Percentiles rank a stretch among this genome's conserved stretches.
Evolutionary conservation across 78 protist species (phyloP).

Genomic region (Chrysochromulina tobinii): DNA sequence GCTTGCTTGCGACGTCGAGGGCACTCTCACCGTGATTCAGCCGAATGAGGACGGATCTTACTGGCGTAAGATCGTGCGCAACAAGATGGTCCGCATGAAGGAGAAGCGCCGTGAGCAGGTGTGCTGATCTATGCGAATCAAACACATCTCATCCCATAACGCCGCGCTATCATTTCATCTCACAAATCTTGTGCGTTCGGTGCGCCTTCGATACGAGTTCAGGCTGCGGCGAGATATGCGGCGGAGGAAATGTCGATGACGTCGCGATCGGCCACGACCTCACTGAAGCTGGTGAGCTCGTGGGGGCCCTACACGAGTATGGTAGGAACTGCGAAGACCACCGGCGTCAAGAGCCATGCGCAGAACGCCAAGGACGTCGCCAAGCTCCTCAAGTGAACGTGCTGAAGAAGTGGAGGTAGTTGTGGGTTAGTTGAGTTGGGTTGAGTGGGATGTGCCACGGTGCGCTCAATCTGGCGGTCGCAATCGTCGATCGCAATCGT

Average conservation of each 20-base stretch:
- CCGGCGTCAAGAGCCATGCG: slow-evolving; percentile 21
- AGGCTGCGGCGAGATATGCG: not conserved
- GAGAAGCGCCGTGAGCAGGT: slow-evolving; percentile 22
- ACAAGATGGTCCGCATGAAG: slow-evolving; percentile 30
- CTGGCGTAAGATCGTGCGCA: slow-evolving; percentile 40
- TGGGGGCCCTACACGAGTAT: slow-evolving; percentile 21
- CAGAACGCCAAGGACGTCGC: not conserved
- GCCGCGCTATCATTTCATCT: not conserved
- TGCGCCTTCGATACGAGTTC: not conserved
- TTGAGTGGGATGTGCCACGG: no score
- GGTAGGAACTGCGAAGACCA: slow-evolving; percentile 4
- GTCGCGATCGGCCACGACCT: not conserved
- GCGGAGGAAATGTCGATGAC: not conserved
- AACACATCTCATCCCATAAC: not conserved
- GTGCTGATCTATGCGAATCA: not conserved
- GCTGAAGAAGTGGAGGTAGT: no score
- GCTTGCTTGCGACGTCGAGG: not conserved
- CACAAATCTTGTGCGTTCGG: not conserved
- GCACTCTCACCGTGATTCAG: not conserved
- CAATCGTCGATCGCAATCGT: no score
- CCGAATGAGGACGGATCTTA: slow-evolving; percentile 46
- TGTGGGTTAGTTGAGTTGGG: no score
- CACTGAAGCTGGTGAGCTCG: not conserved
- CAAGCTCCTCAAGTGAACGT: no score
- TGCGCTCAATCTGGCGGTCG: no score